Evolutionary conservation across 2,329 filamentous ascomycete species (phyloP), one percentile per base, ranked within the genome.

Genomic region (Rhynchosporium agropyri): DNA sequence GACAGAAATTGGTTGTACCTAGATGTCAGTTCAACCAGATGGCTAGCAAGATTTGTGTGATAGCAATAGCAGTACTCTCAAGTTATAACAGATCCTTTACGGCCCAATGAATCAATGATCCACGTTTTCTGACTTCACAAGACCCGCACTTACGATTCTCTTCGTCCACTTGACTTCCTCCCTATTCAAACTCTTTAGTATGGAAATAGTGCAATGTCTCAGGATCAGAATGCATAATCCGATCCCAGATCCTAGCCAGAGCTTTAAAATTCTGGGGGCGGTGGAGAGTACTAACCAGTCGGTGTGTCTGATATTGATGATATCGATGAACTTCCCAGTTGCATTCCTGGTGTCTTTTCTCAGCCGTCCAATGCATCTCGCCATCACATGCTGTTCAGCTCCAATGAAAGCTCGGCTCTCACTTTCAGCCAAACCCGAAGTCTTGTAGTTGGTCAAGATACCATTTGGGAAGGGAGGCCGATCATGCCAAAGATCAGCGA

Each of bases 401-500:
- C 64, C 64, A 43, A 84, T 68, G 46, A 85, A 80, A 0, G 74
- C 71, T 31, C 69, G 72, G 58, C 79, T 79, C 62, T 82, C 79
- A 29, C 75, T 76, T 29, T 84, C 78, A 71, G 77, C 81, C 2
- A 83, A 70, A 10, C 71, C 67, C 3, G 76, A 74, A 4, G 76
- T 74, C 65, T 79, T 79, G 78, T 79, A 84, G 33, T 81, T 76
- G 51, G 76, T 73, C 45, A 81, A 80, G 1, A 76, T 68, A 0
- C 78, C 79, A 58, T 80, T 75, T 64, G 84, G 72, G 60, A 82
- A 83, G 0, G 86, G 87, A 4, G 81, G 81, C 10, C 78, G 79
- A 26, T 84, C 80, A 64, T 84, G 83, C 67, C 85, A 87, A 0
- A 90, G 73, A 68, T 89, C 87, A 45, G 79, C 78, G 56, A 90